These are phyloP conservation scores for Epichloe baconii DNA, from an alignment of 2,329 filamentous ascomycete species.

Conservation along the genomic window DNA sequence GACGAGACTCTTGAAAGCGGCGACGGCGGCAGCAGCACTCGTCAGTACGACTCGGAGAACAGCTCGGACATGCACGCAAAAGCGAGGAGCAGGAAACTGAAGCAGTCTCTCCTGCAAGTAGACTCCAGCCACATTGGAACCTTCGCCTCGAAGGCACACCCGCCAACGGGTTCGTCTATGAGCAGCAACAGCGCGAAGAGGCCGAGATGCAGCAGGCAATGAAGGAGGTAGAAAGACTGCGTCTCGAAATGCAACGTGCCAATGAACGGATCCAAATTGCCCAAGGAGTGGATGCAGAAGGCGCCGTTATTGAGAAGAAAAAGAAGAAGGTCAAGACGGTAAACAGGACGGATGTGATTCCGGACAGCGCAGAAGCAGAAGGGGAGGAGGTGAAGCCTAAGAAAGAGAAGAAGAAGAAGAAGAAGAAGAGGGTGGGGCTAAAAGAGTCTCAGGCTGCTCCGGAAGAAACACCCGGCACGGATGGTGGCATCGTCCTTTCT, in stretches of 20 bases:
- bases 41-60: conserved; percentile 41
- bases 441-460: background rate
- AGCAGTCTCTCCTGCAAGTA: conserved; percentile 61
- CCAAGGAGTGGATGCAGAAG: conserved; percentile 53
- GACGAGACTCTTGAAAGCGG: conserved; percentile 58
- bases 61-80: conserved; percentile 35
- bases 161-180: conserved; percentile 37
- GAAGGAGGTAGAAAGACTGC: conserved; percentile 72
- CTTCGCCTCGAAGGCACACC: conserved; percentile 47
- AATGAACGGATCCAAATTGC: conserved; percentile 63
- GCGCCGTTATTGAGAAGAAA: conserved; percentile 53
- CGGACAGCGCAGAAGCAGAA: conserved; percentile 10
- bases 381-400: conserved; percentile 30
- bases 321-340: conserved; percentile 41
- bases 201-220: conserved; percentile 81
- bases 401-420: conserved; percentile 30
- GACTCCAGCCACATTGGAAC: conserved; percentile 72
- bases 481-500: background rate
- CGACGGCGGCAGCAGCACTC: conserved; percentile 28
- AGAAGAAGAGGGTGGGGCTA: background rate
- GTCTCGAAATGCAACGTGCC: conserved; percentile 79
- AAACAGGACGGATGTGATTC: conserved; percentile 19
- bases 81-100: conserved; percentile 35
- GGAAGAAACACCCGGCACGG: background rate
- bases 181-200: conserved; percentile 62